phyloP scores from a whole-genome alignment of 352 stramenopile genomes.

The Phytophthora cactorum region DNA sequence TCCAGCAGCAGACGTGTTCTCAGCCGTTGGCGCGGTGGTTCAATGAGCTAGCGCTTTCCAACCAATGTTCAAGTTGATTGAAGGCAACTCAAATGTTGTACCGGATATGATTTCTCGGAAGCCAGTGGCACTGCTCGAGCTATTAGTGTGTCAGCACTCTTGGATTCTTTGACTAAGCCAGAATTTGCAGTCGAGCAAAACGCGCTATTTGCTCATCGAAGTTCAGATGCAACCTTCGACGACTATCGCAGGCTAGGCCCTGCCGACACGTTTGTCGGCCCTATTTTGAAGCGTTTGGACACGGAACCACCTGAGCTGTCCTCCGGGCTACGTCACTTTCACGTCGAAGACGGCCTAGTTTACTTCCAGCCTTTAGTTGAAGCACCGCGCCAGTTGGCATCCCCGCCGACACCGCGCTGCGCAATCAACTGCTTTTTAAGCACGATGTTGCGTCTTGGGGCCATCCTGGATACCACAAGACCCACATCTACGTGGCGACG shows the following conservation, averaged over 20 bases:
- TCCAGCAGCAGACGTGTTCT: slow-evolving; percentile 9
- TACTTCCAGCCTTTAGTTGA: slow-evolving; percentile 17
- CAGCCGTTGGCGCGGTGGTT: slow-evolving; percentile 2
- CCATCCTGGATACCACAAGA: slow-evolving; percentile 20
- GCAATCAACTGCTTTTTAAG: slow-evolving; percentile 17
- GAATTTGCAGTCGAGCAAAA: slow-evolving; percentile 1
- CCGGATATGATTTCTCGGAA: slow-evolving; percentile 1
- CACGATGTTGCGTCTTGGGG: slow-evolving; percentile 6
- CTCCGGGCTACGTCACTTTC: slow-evolving; percentile 3
- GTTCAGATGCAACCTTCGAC: not conserved
- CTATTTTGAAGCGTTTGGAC: slow-evolving; percentile 1
- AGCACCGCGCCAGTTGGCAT: slow-evolving; percentile 9
- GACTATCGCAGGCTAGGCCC: not conserved
- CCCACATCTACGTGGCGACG: slow-evolving; percentile 1
- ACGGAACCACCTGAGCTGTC: not conserved
- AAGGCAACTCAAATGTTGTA: not conserved
- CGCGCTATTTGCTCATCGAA: not conserved
- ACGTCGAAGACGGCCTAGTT: not conserved
- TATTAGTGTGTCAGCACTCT: not conserved
- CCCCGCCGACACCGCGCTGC: slow-evolving; percentile 1
- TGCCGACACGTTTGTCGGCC: not conserved
- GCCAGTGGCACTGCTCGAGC: not conserved
- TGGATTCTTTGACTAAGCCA: slow-evolving; percentile 6
- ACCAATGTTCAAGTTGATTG: slow-evolving; percentile 4
- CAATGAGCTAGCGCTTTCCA: slow-evolving; percentile 16